Evolutionary conservation across 371 early-diverging fungal species (phyloP), one percentile per base, ranked within the genome.

Genomic region (Mucor indicus): DNA sequence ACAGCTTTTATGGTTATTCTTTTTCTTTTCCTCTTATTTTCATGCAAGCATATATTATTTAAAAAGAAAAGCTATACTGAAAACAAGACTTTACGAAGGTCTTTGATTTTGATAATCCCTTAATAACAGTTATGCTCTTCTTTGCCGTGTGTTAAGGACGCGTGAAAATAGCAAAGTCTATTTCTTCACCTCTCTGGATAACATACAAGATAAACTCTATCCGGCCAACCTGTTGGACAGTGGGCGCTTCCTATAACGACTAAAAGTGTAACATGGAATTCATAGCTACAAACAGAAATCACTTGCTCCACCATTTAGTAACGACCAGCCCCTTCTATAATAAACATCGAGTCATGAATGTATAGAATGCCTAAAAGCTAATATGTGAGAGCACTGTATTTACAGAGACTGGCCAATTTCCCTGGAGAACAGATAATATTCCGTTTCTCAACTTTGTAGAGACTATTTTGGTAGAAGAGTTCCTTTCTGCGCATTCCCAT

Each of bases 191-290:
- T 45, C 21, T 45, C 20, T 45, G 20, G 35, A 23, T 33, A 46
- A 79, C 72, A 44, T 78, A 85, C 86, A 80, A 63, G 80, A 73
- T 70, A 92, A n/a, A n/a, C 92, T 72, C 30, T 29, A 29, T 38
- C 29, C 38, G 4, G 16, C 25, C 32, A 9, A 38, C 38, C 21
- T 29, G 9, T 13, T 50, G 35, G 30, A 12, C 30, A 29, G 30
- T 29, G 30, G 30, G 30, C 30, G 30, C 30, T 29, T 91, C 94
- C 84, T 90, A 22, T 22, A 38, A 38, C 39, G 22, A 38, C 39
- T 21, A 20, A 38, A 38, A 38, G 3, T 24, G 42, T n/a, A 41
- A 41, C 23, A 27, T 15, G 42, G 50, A 41, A 24, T 33, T 15
- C 25, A 41, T 13, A 33, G 35, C 40, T 22, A 41, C 22, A 49